These are phyloP conservation scores for Pseudogymnoascus sp. DNA, from an alignment of 2,329 filamentous ascomycete genomes.

Conservation along the genomic window DNA sequence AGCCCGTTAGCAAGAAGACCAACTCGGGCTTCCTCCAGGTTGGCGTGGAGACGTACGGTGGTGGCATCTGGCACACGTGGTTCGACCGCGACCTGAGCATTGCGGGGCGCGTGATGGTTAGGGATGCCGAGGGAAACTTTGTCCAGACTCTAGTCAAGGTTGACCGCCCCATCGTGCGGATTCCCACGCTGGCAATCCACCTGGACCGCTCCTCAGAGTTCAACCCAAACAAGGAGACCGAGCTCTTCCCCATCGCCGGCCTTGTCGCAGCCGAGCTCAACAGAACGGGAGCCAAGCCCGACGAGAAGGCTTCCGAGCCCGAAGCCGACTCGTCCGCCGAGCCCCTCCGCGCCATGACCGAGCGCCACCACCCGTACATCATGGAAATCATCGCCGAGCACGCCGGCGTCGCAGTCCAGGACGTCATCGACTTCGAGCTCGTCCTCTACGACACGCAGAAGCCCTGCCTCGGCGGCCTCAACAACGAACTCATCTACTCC, in stretches of 20 bases:
- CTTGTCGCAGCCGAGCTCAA: constrained; percentile 85
- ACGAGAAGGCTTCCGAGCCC: constrained; percentile 29
- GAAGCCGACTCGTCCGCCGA: constrained; percentile 40
- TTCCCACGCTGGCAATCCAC: constrained; percentile 91
- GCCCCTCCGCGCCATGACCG: constrained; percentile 67
- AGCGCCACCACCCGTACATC: constrained; percentile 84
- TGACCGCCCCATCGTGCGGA: constrained; percentile 80
- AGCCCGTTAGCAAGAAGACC: constrained; percentile 87
- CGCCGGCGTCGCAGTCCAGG: constrained; percentile 59
- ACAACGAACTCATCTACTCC: constrained; percentile 93
- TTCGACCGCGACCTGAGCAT: constrained; percentile 92
- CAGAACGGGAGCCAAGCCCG: constrained; percentile 47
- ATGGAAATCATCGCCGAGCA: constrained; percentile 79
- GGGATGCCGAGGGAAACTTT: constrained; percentile 64
- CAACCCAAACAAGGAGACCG: constrained; percentile 92
- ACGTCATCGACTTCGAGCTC: constrained; percentile 89
- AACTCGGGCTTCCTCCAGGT: constrained; percentile 86
- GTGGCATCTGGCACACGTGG: constrained; percentile 96
- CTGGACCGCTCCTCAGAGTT: constrained; percentile 81
- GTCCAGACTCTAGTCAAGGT: constrained; percentile 83
- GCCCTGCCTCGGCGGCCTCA: constrained; percentile 74
- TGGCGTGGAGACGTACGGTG: constrained; percentile 93
- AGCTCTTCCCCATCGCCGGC: constrained; percentile 88
- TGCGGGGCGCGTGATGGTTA: constrained; percentile 80
- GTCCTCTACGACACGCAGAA: constrained; percentile 96